These are phyloP conservation scores for Aspergillus eucalypticola DNA, from an alignment of 2,329 filamentous ascomycete species.

Conservation along the genomic window DNA sequence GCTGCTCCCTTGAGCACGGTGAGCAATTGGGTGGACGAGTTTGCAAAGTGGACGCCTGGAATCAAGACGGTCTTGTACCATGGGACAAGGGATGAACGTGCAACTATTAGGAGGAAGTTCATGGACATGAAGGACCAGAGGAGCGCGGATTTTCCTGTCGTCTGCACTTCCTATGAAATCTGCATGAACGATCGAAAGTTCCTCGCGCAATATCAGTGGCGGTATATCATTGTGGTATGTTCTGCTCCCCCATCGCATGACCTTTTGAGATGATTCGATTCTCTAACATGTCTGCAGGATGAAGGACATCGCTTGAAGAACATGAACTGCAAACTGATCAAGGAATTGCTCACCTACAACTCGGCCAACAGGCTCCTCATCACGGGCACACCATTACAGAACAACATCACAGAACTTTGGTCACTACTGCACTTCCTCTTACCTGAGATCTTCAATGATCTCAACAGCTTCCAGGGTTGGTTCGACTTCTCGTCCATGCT, in stretches of 20 bases:
- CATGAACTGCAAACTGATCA: constrained; percentile 86
- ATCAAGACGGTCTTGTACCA: constrained; percentile 92
- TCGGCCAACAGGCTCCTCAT: constrained; percentile 91
- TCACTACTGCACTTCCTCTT: constrained; percentile 90
- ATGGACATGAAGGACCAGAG: constrained; percentile 69
- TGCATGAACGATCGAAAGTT: constrained; percentile 85
- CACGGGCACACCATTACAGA: constrained; percentile 91
- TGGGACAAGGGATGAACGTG: constrained; percentile 75
- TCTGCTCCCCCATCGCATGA: neutral
- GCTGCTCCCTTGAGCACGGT: constrained; percentile 88
- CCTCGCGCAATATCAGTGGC: constrained; percentile 84
- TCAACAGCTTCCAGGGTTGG: constrained; percentile 91
- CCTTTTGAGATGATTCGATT: neutral
- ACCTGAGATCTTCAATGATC: constrained; percentile 88
- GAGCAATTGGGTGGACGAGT: constrained; percentile 95
- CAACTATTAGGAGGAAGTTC: constrained; percentile 68
- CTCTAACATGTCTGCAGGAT: constrained; percentile 56
- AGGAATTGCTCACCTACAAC: constrained; percentile 81
- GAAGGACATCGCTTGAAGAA: constrained; percentile 98
- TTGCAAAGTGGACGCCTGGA: constrained; percentile 81
- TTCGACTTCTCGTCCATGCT: constrained; percentile 94
- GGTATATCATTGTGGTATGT: constrained; percentile 87
- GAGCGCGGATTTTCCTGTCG: constrained; percentile 76
- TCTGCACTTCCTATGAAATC: constrained; percentile 95
- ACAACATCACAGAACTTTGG: constrained; percentile 94